Conservation (phyloP, 305 asterid genomes). For the Ilex paraguariensis region DNA sequence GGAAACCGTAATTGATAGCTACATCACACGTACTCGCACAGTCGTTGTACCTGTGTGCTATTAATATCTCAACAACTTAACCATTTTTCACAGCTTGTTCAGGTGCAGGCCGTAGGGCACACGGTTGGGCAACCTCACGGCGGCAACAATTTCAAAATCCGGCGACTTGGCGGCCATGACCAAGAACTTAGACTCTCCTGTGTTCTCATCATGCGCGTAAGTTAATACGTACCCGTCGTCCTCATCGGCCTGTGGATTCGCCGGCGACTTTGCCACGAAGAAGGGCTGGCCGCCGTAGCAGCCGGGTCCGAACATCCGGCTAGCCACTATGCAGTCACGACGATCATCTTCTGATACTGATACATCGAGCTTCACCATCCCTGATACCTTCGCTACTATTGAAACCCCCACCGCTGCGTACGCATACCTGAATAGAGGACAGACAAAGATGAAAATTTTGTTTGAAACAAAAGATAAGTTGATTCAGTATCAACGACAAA, state of each 20-base stretch:
- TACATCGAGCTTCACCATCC: constrained; percentile 20
- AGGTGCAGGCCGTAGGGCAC: constrained; percentile 45
- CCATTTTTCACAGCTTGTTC: constrained; percentile 5
- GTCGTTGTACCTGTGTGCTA: too few relatives aligned
- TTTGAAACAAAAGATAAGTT: too few relatives aligned
- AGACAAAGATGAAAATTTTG: too few relatives aligned
- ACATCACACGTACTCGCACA: too few relatives aligned
- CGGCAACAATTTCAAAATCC: constrained; percentile 17
- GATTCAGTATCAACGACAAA: too few relatives aligned
- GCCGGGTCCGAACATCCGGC: constrained; percentile 13
- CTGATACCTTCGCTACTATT: constrained; percentile 5
- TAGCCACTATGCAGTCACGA: constrained; percentile 11
- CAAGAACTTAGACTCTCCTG: constrained; percentile 20
- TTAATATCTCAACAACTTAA: too few relatives aligned
- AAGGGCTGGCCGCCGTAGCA: constrained; percentile 20
- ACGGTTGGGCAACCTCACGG: constrained; percentile 28
- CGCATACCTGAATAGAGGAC: constrained; percentile 24
- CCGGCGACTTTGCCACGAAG: constrained; percentile 17
- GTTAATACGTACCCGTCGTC: constrained; percentile 21
- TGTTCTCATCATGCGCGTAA: constrained; percentile 12
- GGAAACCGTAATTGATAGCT: too few relatives aligned
- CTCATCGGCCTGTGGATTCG: constrained; percentile 14
- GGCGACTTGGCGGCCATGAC: constrained; percentile 47
- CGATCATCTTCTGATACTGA: constrained; percentile 3
- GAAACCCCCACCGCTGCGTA: constrained; percentile 28